These are phyloP conservation scores for Fusarium sambucinum DNA, from an alignment of 2,329 filamentous ascomycete genomes.

Conservation along the genomic window DNA sequence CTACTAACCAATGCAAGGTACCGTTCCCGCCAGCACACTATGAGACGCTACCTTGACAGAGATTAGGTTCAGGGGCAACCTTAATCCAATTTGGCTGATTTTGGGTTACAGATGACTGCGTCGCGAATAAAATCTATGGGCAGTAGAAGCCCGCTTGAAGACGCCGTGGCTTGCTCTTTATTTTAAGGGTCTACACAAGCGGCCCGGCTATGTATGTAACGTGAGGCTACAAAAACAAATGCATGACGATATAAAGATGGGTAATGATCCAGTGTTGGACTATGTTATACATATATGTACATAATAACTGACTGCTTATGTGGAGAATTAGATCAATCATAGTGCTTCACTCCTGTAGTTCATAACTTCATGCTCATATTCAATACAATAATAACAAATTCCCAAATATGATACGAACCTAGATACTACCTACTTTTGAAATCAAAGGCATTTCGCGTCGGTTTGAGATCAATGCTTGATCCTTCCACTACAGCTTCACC, in stretches of 20 bases:
- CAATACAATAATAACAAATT: neutral
- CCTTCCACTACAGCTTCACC: conserved; percentile 12
- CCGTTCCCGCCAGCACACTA: conserved; percentile 26
- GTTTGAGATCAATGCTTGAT: conserved; percentile 29
- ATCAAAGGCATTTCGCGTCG: conserved; percentile 38
- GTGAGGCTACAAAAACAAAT: neutral
- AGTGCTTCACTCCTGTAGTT: no score
- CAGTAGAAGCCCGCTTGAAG: conserved; percentile 4
- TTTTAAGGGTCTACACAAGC: conserved; percentile 19
- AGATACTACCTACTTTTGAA: conserved; percentile 8
- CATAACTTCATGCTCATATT: conserved; percentile 3
- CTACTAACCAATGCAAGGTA: conserved; percentile 38
- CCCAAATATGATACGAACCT: neutral
- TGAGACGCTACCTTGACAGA: conserved; percentile 25
- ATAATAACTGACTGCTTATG: neutral
- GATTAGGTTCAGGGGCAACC: conserved; percentile 37
- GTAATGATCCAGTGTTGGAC: neutral
- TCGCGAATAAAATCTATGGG: conserved; percentile 15
- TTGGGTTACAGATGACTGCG: conserved; percentile 18
- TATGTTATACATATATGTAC: neutral
- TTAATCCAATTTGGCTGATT: conserved; percentile 10
- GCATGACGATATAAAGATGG: conserved; percentile 11
- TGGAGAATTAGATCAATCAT: conserved; percentile 28
- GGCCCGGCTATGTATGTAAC: neutral
- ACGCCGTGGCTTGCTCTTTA: conserved; percentile 28